Evolutionary conservation across 1,284 basidiomycete genomes (phyloP).

Genomic region (Tausonia pullulans): DNA sequence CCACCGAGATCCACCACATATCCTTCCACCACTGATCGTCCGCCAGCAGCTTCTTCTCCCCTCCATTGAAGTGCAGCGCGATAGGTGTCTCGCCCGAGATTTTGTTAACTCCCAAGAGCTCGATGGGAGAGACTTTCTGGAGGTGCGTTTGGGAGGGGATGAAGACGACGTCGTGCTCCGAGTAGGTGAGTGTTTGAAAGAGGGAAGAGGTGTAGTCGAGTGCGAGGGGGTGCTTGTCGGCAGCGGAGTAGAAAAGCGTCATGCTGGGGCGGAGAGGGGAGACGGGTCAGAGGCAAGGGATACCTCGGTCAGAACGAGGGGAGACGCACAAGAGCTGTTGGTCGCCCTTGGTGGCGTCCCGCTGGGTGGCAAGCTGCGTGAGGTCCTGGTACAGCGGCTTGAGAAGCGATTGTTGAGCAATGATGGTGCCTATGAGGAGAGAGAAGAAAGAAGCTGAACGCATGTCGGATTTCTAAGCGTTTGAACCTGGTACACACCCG

Average conservation of each 20-base stretch:
- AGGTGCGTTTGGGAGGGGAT: neutral
- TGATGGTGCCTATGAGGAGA: neutral
- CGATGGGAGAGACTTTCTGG: neutral
- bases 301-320: neutral
- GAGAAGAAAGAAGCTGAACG: no score
- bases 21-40: neutral
- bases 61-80: slow-evolving; percentile 5
- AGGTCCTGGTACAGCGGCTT: neutral
- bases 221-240: neutral
- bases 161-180: neutral
- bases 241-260: neutral
- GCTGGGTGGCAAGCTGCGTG: neutral
- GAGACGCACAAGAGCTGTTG: neutral
- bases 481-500: neutral
- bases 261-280: neutral
- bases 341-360: neutral
- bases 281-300: neutral
- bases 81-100: neutral
- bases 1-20: slow-evolving; percentile 2
- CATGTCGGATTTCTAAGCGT: no score
- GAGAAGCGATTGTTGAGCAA: neutral
- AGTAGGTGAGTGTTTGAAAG: slow-evolving; percentile 5
- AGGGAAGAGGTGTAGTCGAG: neutral
- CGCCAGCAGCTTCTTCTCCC: neutral
- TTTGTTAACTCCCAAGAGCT: neutral